These are phyloP conservation scores for Tolypocladium inflatum DNA, from an alignment of 2,329 filamentous ascomycete genomes.

Conservation along the genomic window DNA sequence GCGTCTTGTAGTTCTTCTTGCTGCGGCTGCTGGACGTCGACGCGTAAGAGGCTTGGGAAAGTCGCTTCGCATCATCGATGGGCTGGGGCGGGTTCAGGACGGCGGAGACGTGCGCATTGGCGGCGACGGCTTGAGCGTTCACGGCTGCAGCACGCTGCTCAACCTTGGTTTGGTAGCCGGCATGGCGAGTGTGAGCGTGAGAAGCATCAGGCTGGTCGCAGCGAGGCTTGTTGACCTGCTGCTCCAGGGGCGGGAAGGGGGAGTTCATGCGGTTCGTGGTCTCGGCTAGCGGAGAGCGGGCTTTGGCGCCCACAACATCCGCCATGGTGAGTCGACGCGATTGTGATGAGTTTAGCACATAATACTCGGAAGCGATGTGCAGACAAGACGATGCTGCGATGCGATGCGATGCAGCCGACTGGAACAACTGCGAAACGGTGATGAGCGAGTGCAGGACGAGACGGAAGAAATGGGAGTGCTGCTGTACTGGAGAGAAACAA, in stretches of 20 bases:
- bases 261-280: conserved; percentile 38
- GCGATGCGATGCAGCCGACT: neutral
- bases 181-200: conserved; percentile 4
- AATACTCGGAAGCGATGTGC: conserved; percentile 13
- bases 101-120: conserved; percentile 12
- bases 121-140: neutral
- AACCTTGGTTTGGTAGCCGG: neutral
- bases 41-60: conserved; percentile 31
- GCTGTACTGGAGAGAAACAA: neutral
- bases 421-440: neutral
- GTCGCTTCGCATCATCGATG: conserved; percentile 23
- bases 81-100: conserved; percentile 18
- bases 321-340: conserved; percentile 15
- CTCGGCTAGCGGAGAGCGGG: conserved; percentile 35
- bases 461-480: neutral
- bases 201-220: conserved; percentile 12
- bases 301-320: conserved; percentile 18
- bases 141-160: neutral
- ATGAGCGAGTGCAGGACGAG: neutral
- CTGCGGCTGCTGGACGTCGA: conserved; percentile 29
- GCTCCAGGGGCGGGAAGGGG: conserved; percentile 16
- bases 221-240: conserved; percentile 19
- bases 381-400: neutral
- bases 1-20: conserved; percentile 49
- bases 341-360: conserved; percentile 22